phyloP scores from a whole-genome alignment of 2,329 filamentous ascomycete genomes.

The Aureobasidium mangrovei region DNA sequence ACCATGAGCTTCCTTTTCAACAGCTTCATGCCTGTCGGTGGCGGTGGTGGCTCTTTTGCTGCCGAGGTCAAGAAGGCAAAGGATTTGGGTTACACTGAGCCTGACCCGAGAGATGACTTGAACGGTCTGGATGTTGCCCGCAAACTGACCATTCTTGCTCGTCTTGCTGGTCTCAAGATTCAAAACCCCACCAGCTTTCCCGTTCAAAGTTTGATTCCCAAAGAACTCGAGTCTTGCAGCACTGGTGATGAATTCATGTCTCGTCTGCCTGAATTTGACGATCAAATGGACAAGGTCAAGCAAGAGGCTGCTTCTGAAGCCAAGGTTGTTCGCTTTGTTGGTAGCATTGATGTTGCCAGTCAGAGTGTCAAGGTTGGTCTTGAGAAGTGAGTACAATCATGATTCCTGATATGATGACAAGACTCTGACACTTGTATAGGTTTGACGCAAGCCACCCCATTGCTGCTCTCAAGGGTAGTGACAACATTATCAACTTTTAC shows the following conservation, averaged over 20 bases:
- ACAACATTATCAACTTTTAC: constrained; percentile 99
- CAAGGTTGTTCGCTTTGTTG: constrained; percentile 90
- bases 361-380: constrained; percentile 85
- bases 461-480: constrained; percentile 88
- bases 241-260: constrained; percentile 81
- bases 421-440: constrained; percentile 10
- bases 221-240: constrained; percentile 66
- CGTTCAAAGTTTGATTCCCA: constrained; percentile 86
- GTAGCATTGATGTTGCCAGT: constrained; percentile 76
- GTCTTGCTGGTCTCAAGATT: constrained; percentile 72
- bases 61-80: constrained; percentile 89
- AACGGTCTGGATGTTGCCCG: constrained; percentile 88
- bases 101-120: constrained; percentile 76
- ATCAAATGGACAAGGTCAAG: constrained; percentile 84
- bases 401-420: no score
- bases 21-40: constrained; percentile 77
- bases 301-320: constrained; percentile 73
- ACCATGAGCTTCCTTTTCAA: constrained; percentile 99
- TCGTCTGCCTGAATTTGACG: constrained; percentile 71
- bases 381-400: constrained; percentile 50
- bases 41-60: constrained; percentile 73
- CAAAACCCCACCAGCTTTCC: constrained; percentile 82
- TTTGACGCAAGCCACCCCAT: constrained; percentile 79
- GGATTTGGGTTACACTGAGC: constrained; percentile 84
- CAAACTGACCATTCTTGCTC: constrained; percentile 89